Percentiles rank a stretch among this genome's conserved stretches.
Evolutionary conservation across 169 alveolate genomes (phyloP).

Genomic region (Pseudocohnilembus persalinus): DNA sequence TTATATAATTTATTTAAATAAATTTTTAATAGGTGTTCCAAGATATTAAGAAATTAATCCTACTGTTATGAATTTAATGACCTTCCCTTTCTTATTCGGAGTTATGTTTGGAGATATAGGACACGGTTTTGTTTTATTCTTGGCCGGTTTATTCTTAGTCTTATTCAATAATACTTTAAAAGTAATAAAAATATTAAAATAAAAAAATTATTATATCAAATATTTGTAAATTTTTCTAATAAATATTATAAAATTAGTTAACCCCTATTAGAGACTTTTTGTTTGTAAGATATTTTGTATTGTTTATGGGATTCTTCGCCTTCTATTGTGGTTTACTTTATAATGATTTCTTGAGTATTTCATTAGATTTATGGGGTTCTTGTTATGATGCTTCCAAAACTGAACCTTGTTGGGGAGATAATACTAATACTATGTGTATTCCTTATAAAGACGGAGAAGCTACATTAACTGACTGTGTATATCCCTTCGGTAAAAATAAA

Average conservation of each 20-base stretch:
- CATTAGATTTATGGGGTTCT: slow-evolving; percentile 91
- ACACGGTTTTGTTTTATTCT: slow-evolving; percentile 94
- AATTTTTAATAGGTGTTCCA: slow-evolving; percentile 90
- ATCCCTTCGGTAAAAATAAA: slow-evolving; percentile 33
- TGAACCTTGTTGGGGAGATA: not conserved
- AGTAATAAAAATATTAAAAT: no score
- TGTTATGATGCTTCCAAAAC: slow-evolving; percentile 69
- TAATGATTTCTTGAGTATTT: slow-evolving; percentile 97
- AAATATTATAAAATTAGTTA: no score
- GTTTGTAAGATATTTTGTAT: slow-evolving; percentile 87
- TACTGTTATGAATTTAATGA: slow-evolving; percentile 93
- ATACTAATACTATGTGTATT: not conserved
- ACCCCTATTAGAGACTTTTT: slow-evolving; percentile 33
- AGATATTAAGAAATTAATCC: slow-evolving; percentile 98
- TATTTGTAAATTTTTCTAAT: no score
- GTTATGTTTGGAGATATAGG: slow-evolving; percentile 99
- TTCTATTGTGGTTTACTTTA: slow-evolving; percentile 95
- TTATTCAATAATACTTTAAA: slow-evolving; percentile 7
- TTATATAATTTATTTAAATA: no score
- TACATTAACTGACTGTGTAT: slow-evolving; percentile 13
- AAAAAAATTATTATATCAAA: no score
- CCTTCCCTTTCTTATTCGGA: slow-evolving; percentile 99
- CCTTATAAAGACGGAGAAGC: not conserved
- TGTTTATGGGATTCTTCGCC: slow-evolving; percentile 96
- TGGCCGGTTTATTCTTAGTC: slow-evolving; percentile 68